Conservation (phyloP, 1,284 basidiomycete species). For the Cryptococcus jaspeensis region DNA sequence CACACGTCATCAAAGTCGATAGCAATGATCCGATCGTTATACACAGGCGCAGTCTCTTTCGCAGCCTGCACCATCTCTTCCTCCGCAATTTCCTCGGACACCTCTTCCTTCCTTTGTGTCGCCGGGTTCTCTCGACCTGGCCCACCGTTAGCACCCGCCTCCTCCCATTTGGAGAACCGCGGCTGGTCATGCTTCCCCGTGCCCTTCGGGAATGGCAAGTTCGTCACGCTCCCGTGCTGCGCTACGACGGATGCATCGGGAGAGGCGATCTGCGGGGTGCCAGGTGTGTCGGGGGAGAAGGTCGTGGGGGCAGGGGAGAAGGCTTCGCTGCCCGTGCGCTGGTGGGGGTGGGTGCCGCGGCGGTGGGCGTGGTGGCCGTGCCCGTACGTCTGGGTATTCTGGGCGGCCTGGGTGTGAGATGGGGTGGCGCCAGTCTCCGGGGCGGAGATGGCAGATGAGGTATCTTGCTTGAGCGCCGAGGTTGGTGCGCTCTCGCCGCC, state of each 20-base stretch:
- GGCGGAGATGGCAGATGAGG: too few relatives aligned
- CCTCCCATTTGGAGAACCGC: background rate
- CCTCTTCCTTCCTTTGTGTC: background rate
- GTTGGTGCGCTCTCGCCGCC: too few relatives aligned
- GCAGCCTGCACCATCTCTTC: background rate
- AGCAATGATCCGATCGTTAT: constrained; percentile 34
- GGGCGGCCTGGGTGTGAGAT: too few relatives aligned
- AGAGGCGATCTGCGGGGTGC: constrained; percentile 4
- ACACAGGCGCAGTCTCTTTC: background rate
- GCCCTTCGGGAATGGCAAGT: constrained; percentile 5
- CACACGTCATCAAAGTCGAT: constrained; percentile 45
- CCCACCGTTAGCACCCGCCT: background rate
- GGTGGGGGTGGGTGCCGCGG: too few relatives aligned
- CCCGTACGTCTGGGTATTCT: too few relatives aligned
- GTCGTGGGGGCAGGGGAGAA: constrained; percentile 3
- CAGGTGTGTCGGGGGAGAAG: background rate
- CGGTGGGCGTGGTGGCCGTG: too few relatives aligned
- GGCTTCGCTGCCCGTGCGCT: background rate
- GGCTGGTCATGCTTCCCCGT: constrained; percentile 3
- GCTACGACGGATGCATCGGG: constrained; percentile 9
- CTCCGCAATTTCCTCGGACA: background rate
- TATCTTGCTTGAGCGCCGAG: too few relatives aligned
- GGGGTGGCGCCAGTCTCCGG: too few relatives aligned
- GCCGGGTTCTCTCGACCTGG: background rate
- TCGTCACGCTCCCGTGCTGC: constrained; percentile 9